phyloP scores from a whole-genome alignment of 2,329 filamentous ascomycete species.

The Alternaria atra region DNA sequence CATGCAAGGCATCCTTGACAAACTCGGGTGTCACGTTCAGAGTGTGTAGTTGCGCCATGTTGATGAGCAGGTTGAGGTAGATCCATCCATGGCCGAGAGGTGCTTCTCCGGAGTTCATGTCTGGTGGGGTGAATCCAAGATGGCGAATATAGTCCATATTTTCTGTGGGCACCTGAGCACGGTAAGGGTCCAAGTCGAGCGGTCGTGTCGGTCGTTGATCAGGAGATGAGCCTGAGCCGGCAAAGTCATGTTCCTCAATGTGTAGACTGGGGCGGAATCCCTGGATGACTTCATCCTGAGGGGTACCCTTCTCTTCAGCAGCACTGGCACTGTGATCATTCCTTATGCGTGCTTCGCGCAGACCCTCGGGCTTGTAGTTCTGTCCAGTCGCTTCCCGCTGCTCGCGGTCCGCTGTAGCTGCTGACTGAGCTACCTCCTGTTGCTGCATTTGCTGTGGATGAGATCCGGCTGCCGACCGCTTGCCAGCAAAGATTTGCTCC shows the following conservation, averaged over 20 bases:
- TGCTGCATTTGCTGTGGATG: slow-evolving; percentile 64
- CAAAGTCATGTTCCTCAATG: slow-evolving; percentile 38
- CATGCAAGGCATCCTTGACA: slow-evolving; percentile 74
- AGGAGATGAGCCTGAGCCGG: slow-evolving; percentile 53
- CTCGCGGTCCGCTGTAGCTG: slow-evolving; percentile 57
- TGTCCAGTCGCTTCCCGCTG: slow-evolving; percentile 54
- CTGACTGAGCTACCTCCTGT: slow-evolving; percentile 66
- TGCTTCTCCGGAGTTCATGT: slow-evolving; percentile 60
- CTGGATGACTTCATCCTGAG: slow-evolving; percentile 26
- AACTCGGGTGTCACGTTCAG: slow-evolving; percentile 83
- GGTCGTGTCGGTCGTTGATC: slow-evolving; percentile 82
- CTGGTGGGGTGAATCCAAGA: slow-evolving; percentile 71
- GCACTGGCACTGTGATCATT: slow-evolving; percentile 24
- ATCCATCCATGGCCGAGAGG: slow-evolving; percentile 80
- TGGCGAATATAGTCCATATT: slow-evolving; percentile 84
- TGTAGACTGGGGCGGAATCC: slow-evolving; percentile 27
- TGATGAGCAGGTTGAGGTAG: slow-evolving; percentile 81
- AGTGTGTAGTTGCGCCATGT: slow-evolving; percentile 85
- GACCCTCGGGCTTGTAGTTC: slow-evolving; percentile 50
- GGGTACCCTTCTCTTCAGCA: slow-evolving; percentile 25
- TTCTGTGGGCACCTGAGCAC: slow-evolving; percentile 76
- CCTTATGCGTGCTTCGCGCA: slow-evolving; percentile 59
- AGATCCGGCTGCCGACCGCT: slow-evolving; percentile 56
- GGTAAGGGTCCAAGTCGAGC: slow-evolving; percentile 78
- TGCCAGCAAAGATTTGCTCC: slow-evolving; percentile 84